Percentiles rank a stretch among this genome's conserved stretches.
phyloP scores from a whole-genome alignment of 768 basidiomycete species.

The Clavulina sp. region DNA sequence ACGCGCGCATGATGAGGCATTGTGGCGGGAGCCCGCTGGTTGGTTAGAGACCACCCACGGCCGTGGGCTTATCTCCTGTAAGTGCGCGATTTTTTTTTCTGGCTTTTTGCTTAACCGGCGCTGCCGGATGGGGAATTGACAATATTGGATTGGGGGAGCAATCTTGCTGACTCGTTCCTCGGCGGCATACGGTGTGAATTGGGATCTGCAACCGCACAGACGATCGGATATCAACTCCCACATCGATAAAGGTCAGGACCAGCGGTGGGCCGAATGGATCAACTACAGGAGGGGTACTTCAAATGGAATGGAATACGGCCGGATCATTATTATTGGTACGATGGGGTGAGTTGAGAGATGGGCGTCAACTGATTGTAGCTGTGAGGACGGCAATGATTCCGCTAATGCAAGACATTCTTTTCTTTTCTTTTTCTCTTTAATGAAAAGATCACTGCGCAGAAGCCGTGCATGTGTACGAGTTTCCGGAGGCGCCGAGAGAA shows the following conservation, averaged over 20 bases:
- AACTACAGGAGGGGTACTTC: constrained; percentile 48
- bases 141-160: no score
- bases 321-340: constrained; percentile 58
- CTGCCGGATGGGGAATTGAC: no score
- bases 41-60: constrained; percentile 77
- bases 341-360: constrained; percentile 33
- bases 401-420: constrained; percentile 1
- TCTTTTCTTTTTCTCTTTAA: constrained; percentile 10
- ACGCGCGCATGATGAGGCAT: constrained; percentile 26
- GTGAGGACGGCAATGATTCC: not conserved
- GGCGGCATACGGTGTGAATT: not conserved
- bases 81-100: not conserved
- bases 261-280: constrained; percentile 43
- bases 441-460: constrained; percentile 41
- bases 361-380: not conserved
- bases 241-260: constrained; percentile 31
- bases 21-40: constrained; percentile 69
- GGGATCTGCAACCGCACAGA: constrained; percentile 25
- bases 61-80: constrained; percentile 78
- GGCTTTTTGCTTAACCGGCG: no score
- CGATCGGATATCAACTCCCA: constrained; percentile 42
- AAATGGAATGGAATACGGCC: constrained; percentile 67
- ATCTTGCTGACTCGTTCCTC: no score
- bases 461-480: constrained; percentile 51
- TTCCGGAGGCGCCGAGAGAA: constrained; percentile 40